These are phyloP conservation scores for Fusarium palustre DNA, from an alignment of 2,329 filamentous ascomycete genomes.

Conservation along the genomic window DNA sequence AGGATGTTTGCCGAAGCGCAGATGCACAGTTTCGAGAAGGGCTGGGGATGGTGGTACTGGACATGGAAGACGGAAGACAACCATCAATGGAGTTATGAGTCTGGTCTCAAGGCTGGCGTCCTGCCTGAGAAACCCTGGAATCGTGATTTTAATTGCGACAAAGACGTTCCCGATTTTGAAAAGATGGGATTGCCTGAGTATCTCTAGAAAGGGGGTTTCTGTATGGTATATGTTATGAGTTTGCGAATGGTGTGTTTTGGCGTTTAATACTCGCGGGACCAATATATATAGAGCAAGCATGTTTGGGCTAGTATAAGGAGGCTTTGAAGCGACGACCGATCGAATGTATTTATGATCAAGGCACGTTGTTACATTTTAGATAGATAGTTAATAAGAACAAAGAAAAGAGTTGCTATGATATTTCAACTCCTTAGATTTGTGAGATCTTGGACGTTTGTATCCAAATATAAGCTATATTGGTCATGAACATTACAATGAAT, in stretches of 20 bases:
- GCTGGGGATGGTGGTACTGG: conserved; percentile 99
- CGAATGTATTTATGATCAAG: conserved; percentile 6
- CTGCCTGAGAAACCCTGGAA: conserved; percentile 81
- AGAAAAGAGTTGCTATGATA: neutral
- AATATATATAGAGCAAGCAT: conserved; percentile 23
- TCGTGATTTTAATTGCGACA: conserved; percentile 75
- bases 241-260: conserved; percentile 9
- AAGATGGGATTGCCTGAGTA: conserved; percentile 61
- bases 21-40: conserved; percentile 92
- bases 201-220: conserved; percentile 48
- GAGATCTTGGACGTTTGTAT: neutral
- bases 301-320: conserved; percentile 17
- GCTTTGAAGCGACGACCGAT: conserved; percentile 18
- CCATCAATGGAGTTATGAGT: conserved; percentile 92
- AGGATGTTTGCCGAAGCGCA: conserved; percentile 93
- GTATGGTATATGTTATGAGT: conserved; percentile 9
- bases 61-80: conserved; percentile 93
- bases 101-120: conserved; percentile 80
- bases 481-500: neutral
- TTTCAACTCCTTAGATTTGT: too few species aligned
- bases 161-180: conserved; percentile 65
- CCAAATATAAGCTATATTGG: too few species aligned
- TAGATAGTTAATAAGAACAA: conserved; percentile 22
- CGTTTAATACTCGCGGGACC: conserved; percentile 12
- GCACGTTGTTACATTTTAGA: conserved; percentile 7